Evolutionary conservation across 176 grass and related monocot genomes (phyloP).

Genomic region (Elaeis guineensis): DNA sequence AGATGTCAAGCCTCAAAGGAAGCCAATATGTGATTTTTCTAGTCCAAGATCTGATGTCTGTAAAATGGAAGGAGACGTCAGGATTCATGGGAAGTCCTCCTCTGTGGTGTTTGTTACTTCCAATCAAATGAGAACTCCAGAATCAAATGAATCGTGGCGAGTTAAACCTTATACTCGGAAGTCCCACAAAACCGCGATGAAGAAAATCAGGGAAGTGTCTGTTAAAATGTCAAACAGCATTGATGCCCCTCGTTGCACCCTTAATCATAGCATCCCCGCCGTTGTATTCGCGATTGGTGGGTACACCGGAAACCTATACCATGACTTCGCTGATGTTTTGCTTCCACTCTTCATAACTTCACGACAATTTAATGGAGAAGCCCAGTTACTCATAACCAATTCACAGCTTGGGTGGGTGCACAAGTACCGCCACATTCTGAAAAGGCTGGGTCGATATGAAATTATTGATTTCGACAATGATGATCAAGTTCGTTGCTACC

Average conservation of each 20-base stretch:
- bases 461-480: constrained; percentile 12
- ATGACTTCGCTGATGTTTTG: constrained; percentile 63
- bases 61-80: constrained; percentile 53
- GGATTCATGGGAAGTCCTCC: constrained; percentile 36
- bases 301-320: constrained; percentile 51
- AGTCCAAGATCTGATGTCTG: constrained; percentile 54
- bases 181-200: constrained; percentile 6
- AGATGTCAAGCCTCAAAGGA: constrained; percentile 14
- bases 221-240: constrained; percentile 30
- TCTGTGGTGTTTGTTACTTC: constrained; percentile 35
- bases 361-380: constrained; percentile 40
- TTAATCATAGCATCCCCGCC: constrained; percentile 30
- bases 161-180: constrained; percentile 53
- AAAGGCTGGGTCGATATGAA: background rate
- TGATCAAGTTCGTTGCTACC: constrained; percentile 5
- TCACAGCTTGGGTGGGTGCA: background rate
- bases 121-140: constrained; percentile 24
- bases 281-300: constrained; percentile 64
- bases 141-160: constrained; percentile 26
- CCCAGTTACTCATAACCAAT: constrained; percentile 23
- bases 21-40: constrained; percentile 27
- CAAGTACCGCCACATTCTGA: background rate
- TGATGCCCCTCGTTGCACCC: constrained; percentile 31
- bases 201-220: constrained; percentile 21
- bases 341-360: constrained; percentile 68